phyloP scores from a whole-genome alignment of 257 asterid species.

The Jasminum sambac region DNA sequence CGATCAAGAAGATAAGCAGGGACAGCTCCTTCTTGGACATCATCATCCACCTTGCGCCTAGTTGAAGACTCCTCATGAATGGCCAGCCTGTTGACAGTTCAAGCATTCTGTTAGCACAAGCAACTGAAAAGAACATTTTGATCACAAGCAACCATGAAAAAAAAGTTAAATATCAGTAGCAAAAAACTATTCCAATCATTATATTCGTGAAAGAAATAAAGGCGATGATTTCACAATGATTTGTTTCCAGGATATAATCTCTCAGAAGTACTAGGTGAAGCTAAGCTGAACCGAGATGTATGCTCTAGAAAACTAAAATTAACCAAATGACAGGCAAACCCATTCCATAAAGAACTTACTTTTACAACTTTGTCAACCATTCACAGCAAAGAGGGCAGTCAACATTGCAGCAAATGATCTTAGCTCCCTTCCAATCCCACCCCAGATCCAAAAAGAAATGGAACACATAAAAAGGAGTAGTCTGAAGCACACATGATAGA shows the following conservation, averaged over 20 bases:
- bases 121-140: not conserved
- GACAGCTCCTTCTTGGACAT: constrained; percentile 83
- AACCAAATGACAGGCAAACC: not conserved
- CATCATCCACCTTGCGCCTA: constrained; percentile 87
- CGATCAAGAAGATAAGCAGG: constrained; percentile 99
- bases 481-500: not conserved
- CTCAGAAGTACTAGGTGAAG: not conserved
- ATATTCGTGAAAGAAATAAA: not conserved
- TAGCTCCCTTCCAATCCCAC: not conserved
- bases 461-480: not conserved
- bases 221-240: not conserved
- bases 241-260: too few relatives aligned
- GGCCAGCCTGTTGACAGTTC: constrained; percentile 50
- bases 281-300: not conserved
- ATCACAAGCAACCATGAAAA: too few relatives aligned
- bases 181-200: not conserved
- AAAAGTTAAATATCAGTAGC: not conserved
- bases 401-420: not conserved
- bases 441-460: not conserved
- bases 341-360: not conserved
- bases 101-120: constrained; percentile 10
- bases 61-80: constrained; percentile 89
- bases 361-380: not conserved
- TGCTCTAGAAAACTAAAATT: not conserved
- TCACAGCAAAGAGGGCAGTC: not conserved